phyloP scores from a whole-genome alignment of 2,329 filamentous ascomycete species.

The Hymenoscyphus salicellus region DNA sequence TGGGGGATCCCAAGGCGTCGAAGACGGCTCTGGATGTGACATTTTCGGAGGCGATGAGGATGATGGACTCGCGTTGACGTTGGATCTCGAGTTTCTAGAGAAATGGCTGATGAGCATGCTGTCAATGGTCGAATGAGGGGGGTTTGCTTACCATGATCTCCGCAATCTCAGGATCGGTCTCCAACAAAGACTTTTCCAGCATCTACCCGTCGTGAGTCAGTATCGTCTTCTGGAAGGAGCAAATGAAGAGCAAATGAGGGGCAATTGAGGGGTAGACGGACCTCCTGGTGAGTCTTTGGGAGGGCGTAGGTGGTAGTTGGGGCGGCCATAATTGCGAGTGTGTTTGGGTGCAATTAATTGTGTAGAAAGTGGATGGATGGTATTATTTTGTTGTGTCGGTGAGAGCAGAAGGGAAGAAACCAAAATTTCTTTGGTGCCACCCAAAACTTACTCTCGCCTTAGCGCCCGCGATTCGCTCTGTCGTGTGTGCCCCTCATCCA shows the following conservation, averaged over 20 bases:
- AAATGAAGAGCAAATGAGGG: neutral
- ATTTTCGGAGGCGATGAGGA: slow-evolving; percentile 98
- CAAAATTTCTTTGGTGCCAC: neutral
- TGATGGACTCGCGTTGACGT: slow-evolving; percentile 96
- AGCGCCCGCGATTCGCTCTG: neutral
- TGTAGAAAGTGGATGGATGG: neutral
- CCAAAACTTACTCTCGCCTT: neutral
- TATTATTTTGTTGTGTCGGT: neutral
- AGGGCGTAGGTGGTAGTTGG: slow-evolving; percentile 52
- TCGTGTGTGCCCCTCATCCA: neutral
- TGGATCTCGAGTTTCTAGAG: slow-evolving; percentile 82
- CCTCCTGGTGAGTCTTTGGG: slow-evolving; percentile 63
- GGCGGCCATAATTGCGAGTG: slow-evolving; percentile 24
- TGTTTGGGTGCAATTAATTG: slow-evolving; percentile 9
- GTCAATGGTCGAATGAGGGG: slow-evolving; percentile 1
- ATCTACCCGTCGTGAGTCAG: slow-evolving; percentile 58
- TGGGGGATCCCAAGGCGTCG: slow-evolving; percentile 89
- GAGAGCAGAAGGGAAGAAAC: neutral
- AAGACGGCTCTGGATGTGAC: slow-evolving; percentile 98
- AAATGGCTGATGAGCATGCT: slow-evolving; percentile 15
- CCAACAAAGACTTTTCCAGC: slow-evolving; percentile 91
- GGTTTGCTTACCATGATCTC: slow-evolving; percentile 78
- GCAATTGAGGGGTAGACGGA: slow-evolving; percentile 40
- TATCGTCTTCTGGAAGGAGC: neutral
- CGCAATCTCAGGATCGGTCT: slow-evolving; percentile 90